Percentiles rank a stretch among this genome's conserved stretches.
phyloP scores from a whole-genome alignment of 352 stramenopile species.

The Globisporangium cederbergense region DNA sequence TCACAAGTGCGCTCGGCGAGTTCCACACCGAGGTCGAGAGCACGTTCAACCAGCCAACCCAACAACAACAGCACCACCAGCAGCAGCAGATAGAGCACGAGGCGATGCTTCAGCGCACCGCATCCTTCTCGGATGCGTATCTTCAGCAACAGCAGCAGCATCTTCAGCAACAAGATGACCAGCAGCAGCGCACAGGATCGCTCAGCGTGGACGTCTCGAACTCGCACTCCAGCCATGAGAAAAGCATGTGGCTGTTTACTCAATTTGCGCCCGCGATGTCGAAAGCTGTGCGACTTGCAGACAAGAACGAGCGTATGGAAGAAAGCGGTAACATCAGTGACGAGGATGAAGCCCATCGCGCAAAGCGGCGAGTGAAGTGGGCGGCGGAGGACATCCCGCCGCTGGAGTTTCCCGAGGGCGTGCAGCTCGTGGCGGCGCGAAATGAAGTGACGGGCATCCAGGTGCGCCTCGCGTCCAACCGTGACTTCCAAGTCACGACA shows the following conservation, averaged over 20 bases:
- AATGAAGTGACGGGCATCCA: slow-evolving; percentile 64
- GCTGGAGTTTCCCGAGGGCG: slow-evolving; percentile 33
- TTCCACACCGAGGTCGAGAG: background rate
- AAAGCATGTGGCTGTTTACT: slow-evolving; percentile 41
- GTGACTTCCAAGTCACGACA: slow-evolving; percentile 44
- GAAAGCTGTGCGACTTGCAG: slow-evolving; percentile 27
- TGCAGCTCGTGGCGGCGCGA: slow-evolving; percentile 37
- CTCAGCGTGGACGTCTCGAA: background rate
- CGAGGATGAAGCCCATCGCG: background rate
- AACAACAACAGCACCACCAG: slow-evolving; percentile 3
- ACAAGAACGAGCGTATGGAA: slow-evolving; percentile 21
- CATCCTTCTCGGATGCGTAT: slow-evolving; percentile 14
- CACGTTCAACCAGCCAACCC: slow-evolving; percentile 1
- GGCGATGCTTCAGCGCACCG: background rate
- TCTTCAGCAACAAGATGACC: slow-evolving; percentile 1
- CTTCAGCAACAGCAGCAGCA: slow-evolving; percentile 2
- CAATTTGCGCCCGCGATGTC: slow-evolving; percentile 54
- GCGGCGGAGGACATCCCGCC: slow-evolving; percentile 21
- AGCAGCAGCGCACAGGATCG: slow-evolving; percentile 1
- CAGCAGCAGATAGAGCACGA: slow-evolving; percentile 1
- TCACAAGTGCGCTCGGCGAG: slow-evolving; percentile 8
- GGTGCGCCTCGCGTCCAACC: slow-evolving; percentile 52
- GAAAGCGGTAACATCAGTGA: slow-evolving; percentile 21
- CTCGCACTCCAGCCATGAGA: background rate
- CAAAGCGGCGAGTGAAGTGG: slow-evolving; percentile 30